These are phyloP conservation scores for Mycena rosella DNA, from an alignment of 768 basidiomycete species.

Conservation along the genomic window DNA sequence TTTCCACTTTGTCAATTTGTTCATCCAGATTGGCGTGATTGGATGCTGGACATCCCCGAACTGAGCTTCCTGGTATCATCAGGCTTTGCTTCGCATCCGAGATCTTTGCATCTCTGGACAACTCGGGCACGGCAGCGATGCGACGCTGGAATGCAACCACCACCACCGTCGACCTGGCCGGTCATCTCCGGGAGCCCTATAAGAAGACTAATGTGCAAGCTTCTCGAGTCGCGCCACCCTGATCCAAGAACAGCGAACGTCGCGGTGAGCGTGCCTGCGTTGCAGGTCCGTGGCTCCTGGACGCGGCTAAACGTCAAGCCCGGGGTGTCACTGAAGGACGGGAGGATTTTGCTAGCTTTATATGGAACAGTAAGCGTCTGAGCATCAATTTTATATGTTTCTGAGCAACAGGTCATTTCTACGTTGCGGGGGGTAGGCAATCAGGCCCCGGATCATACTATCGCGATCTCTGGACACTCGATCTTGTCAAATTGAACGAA, in stretches of 20 bases:
- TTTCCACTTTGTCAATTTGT: neutral
- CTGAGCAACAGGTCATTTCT: slow-evolving; percentile 39
- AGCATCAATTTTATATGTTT: no score
- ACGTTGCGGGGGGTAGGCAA: slow-evolving; percentile 46
- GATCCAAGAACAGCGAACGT: slow-evolving; percentile 37
- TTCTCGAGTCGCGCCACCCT: slow-evolving; percentile 44
- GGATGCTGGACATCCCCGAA: neutral
- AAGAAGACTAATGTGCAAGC: slow-evolving; percentile 1
- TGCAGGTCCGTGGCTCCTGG: slow-evolving; percentile 55
- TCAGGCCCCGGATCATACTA: slow-evolving; percentile 42
- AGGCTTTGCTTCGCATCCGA: slow-evolving; percentile 14
- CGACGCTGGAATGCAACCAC: slow-evolving; percentile 16
- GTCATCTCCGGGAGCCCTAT: no score
- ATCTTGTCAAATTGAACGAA: slow-evolving; percentile 41
- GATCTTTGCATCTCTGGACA: slow-evolving; percentile 3
- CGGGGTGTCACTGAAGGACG: slow-evolving; percentile 33
- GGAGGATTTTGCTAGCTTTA: slow-evolving; percentile 41
- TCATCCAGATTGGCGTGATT: slow-evolving; percentile 13
- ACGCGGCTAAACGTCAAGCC: slow-evolving; percentile 42
- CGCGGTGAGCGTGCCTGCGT: slow-evolving; percentile 27
- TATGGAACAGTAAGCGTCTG: slow-evolving; percentile 44
- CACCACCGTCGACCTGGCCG: slow-evolving; percentile 25
- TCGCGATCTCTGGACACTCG: slow-evolving; percentile 45
- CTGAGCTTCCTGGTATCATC: neutral
- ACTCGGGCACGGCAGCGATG: slow-evolving; percentile 12